Evolutionary conservation across 176 grass and related monocot genomes (phyloP).

Genomic region (Oryza australiensis): DNA sequence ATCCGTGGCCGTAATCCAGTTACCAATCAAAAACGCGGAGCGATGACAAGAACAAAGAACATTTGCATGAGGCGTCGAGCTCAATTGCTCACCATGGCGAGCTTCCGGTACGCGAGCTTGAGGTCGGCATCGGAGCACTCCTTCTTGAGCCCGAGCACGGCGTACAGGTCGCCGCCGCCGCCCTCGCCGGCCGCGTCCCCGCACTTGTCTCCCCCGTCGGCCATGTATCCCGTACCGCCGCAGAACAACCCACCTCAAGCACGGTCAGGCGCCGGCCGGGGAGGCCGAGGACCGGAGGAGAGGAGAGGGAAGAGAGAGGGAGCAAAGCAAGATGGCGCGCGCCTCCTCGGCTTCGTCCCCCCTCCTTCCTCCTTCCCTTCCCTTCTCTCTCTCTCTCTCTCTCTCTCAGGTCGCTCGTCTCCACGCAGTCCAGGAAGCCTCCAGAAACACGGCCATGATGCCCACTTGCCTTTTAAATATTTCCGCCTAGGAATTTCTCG

Average conservation of each 20-base stretch:
- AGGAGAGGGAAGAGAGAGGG: not conserved
- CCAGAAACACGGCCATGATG: slow-evolving; percentile 64
- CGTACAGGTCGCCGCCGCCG: slow-evolving; percentile 60
- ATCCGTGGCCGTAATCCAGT: not conserved
- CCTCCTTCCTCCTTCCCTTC: not conserved
- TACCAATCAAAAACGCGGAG: not conserved
- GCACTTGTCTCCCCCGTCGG: slow-evolving; percentile 38
- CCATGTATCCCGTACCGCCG: slow-evolving; percentile 39
- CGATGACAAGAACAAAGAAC: not conserved
- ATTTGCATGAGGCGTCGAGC: not conserved
- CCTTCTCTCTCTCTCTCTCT: not conserved
- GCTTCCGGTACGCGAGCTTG: slow-evolving; percentile 78
- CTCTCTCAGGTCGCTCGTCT: slow-evolving; percentile 8
- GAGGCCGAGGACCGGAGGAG: slow-evolving; percentile 8
- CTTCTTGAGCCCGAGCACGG: slow-evolving; percentile 77
- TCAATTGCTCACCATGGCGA: slow-evolving; percentile 70
- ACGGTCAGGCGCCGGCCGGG: not conserved
- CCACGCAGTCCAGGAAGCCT: slow-evolving; percentile 61
- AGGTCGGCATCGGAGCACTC: slow-evolving; percentile 83
- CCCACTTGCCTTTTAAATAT: slow-evolving; percentile 47
- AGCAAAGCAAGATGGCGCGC: slow-evolving; percentile 8
- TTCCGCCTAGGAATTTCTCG: not conserved
- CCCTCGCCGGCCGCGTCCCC: not conserved
- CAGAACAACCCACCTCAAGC: not conserved
- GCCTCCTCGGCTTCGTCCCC: not conserved